Percentiles rank a stretch among this genome's conserved stretches.
phyloP scores from a whole-genome alignment of 345 rosid species.

The Mercurialis annua region DNA sequence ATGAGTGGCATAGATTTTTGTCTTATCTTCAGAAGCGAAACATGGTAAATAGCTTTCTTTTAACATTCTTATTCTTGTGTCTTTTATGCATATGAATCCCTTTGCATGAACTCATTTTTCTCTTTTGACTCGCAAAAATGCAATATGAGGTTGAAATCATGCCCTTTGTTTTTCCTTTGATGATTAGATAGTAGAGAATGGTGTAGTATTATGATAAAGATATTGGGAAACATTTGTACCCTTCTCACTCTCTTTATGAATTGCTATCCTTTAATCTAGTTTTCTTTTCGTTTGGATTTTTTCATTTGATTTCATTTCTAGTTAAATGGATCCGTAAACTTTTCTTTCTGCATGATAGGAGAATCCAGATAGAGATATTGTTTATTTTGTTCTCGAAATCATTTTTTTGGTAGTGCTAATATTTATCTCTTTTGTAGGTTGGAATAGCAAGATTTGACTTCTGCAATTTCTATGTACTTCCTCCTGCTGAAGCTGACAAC shows the following conservation, averaged over 20 bases:
- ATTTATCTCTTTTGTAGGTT: constrained; percentile 16
- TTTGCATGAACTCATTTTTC: background rate
- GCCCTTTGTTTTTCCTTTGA: background rate
- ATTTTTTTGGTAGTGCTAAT: background rate
- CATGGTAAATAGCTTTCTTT: constrained; percentile 20
- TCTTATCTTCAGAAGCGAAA: constrained; percentile 12
- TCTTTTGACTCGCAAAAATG: background rate
- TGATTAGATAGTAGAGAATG: background rate
- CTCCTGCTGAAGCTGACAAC: constrained; percentile 22
- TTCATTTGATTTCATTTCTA: background rate
- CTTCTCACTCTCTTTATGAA: no score
- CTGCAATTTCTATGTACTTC: constrained; percentile 27
- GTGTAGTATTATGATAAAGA: background rate
- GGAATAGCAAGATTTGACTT: constrained; percentile 21
- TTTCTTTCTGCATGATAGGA: background rate
- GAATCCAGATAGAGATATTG: background rate
- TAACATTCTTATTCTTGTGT: background rate
- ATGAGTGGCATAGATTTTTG: constrained; percentile 33
- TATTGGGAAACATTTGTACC: background rate
- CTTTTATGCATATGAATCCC: background rate
- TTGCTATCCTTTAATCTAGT: no score
- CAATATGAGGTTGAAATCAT: background rate
- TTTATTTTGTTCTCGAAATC: background rate
- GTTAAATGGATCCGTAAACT: background rate
- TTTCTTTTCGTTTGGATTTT: background rate